Evolutionary conservation across 148 eudicot genomes (phyloP), one percentile per base, ranked within the genome.

Genomic region (Camellia granthamiana): DNA sequence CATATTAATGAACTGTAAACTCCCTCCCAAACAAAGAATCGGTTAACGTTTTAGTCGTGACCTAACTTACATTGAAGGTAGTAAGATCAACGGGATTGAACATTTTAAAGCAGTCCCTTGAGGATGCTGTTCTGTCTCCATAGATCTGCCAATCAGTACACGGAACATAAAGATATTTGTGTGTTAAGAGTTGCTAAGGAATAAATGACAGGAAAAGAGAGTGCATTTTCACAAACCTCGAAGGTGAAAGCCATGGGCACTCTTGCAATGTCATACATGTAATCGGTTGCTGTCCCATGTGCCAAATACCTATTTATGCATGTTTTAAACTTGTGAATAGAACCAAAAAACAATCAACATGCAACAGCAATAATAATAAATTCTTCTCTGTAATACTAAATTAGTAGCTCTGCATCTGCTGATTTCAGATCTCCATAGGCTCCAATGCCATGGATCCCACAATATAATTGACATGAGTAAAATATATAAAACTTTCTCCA

Each of bases 221-320:
- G 49, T 38, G 72, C 66, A 78, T 81, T 49, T 30, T 76, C 49
- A 81, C 88, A 79, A 68, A 93, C 99, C 99, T 95, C 99, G 42
- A 95, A 95, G 58, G 99, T 95, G 92, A 93, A 95, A 82, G 97
- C 90, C 99, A 95, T 87, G 81, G 99, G 98, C 78, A 95, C 97
- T 84, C 92, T 91, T 61, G 95, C 97, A 79, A 95, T 79, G 52
- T 93, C 97, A 85, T 88, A 95, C 90, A 95, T 90, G 81, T 90
- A 95, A 82, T 95, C 99, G 13, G 99, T 95, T 2, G 99, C 97
- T 49, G 99, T 95, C 69, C 99, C 99, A 80, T 95, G 99, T 18
- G 99, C 99, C 73, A 95, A 87, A 87, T 95, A 95, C 90, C 99
- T 95, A 55, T 72, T 56, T 55, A n/a, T 23, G 72, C 47, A 66